Base-by-base conservation (phyloP, 2,329 filamentous ascomycete species). In the Xylaria sp. region DNA sequence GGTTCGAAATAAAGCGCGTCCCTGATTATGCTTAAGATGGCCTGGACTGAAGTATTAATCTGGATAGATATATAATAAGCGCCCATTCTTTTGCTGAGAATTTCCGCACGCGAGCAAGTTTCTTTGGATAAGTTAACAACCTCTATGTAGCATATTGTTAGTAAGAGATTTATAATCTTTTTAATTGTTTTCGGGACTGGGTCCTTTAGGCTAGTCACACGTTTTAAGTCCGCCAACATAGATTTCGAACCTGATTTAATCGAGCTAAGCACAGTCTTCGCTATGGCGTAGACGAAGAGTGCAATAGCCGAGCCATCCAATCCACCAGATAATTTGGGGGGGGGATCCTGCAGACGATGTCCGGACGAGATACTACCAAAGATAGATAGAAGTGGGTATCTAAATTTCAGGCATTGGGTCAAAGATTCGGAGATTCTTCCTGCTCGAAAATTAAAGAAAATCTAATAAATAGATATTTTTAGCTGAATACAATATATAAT, bases 351-450 rank as follows among this genome's bases (percentile, higher is more conserved):
- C 13, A 26, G 66, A 69, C 0, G 48, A 64, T 31, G 63, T 69
- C 57, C 66, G 66, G 15, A 63, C 57, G n/a, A 71, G 63, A 40
- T 71, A 66, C 20, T 68, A 66, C 66, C 60, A 69, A 28, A 71
- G 59, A 61, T 71, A 71, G 6, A 69, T 63, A 36, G 69, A 59
- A 58, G 66, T 69, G 36, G 51, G 20, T 66, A 66, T 69, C 63
- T 63, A 71, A 36, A 71, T 69, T 46, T 71, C 69, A 33, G 63
- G 57, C 69, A 71, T 71, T 1, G 66, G 66, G n/a, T 71, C 69
- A 38, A 71, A 59, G 33, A 71, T 64, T 20, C 23, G 63, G 51
- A 71, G 59, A n/a, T 69, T 26, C 48, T 60, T 66, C n/a, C 40
- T 59, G 11, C n/a, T 46, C 5, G 69, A 69, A 13, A 71, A 40